Evolutionary conservation across 2,329 filamentous ascomycete species (phyloP).

Genomic region (Trichophyton verrucosum): DNA sequence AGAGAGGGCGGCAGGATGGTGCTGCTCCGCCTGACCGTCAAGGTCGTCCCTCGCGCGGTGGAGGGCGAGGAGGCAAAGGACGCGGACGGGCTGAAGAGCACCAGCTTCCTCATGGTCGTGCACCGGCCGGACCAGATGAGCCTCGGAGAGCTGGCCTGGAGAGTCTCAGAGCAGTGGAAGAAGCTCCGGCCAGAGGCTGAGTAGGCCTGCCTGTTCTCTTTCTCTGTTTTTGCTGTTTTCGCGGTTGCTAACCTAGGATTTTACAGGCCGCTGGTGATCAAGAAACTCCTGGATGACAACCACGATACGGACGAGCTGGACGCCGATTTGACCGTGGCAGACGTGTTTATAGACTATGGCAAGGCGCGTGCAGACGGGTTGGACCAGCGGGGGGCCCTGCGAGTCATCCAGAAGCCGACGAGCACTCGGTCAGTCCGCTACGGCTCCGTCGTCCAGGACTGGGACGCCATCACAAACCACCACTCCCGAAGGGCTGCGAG

Average conservation of each 20-base stretch:
- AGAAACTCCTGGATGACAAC: conserved; percentile 27
- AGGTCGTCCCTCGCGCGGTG: conserved; percentile 21
- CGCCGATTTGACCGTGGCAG: conserved; percentile 24
- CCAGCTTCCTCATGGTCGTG: conserved; percentile 23
- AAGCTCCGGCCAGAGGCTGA: conserved; percentile 21
- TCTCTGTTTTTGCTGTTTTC: neutral
- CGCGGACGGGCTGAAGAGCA: conserved; percentile 14
- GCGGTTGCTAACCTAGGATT: no score
- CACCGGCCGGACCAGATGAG: conserved; percentile 22
- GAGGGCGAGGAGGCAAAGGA: neutral
- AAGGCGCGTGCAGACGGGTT: conserved; percentile 23
- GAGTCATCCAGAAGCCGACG: conserved; percentile 24
- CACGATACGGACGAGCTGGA: conserved; percentile 23
- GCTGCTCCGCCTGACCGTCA: conserved; percentile 26
- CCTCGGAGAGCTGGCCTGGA: conserved; percentile 20
- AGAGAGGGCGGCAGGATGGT: conserved; percentile 19
- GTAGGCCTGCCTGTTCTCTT: conserved; percentile 18
- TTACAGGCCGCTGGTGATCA: conserved; percentile 25
- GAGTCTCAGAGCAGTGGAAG: conserved; percentile 25
- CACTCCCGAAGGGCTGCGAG: neutral
- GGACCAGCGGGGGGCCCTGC: conserved; percentile 25
- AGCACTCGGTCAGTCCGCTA: conserved; percentile 17
- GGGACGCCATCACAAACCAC: conserved; percentile 14
- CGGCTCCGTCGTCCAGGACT: conserved; percentile 27
- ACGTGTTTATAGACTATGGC: conserved; percentile 29